Conservation (phyloP, 164 flowering plant species). For the Warburgia ugandensis region DNA sequence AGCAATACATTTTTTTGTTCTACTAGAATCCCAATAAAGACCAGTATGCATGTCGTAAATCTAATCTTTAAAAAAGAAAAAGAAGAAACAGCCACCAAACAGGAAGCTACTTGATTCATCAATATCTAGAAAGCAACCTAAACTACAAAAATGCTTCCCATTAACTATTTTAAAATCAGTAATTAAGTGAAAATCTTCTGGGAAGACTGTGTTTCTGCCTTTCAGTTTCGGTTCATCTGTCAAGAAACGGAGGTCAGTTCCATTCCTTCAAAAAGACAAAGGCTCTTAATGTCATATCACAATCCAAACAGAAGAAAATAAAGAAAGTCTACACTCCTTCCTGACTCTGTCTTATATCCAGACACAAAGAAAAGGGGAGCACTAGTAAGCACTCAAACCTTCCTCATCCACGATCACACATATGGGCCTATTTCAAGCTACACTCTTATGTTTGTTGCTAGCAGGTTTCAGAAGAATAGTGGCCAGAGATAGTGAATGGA, state of each 20-base stretch:
- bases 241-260: no score
- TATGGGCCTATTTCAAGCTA: slow-evolving; percentile 13
- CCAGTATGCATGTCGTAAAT: no score
- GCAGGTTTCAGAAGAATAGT: neutral
- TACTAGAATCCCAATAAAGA: no score
- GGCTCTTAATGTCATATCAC: no score
- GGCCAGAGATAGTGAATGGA: slow-evolving; percentile 45
- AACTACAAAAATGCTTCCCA: no score
- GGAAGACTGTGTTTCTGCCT: neutral
- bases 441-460: slow-evolving; percentile 12
- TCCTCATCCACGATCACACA: neutral
- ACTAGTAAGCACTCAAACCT: neutral
- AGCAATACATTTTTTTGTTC: no score
- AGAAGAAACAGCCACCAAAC: no score
- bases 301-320: no score
- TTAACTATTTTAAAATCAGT: neutral
- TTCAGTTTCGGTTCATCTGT: slow-evolving; percentile 1
- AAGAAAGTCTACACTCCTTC: neutral
- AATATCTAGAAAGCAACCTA: no score
- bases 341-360: neutral
- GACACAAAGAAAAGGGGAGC: neutral
- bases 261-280: no score
- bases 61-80: no score
- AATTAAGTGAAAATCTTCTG: neutral
- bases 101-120: no score